phyloP scores from a whole-genome alignment of 2,329 filamentous ascomycete species.

The Colletotrichum costaricense region DNA sequence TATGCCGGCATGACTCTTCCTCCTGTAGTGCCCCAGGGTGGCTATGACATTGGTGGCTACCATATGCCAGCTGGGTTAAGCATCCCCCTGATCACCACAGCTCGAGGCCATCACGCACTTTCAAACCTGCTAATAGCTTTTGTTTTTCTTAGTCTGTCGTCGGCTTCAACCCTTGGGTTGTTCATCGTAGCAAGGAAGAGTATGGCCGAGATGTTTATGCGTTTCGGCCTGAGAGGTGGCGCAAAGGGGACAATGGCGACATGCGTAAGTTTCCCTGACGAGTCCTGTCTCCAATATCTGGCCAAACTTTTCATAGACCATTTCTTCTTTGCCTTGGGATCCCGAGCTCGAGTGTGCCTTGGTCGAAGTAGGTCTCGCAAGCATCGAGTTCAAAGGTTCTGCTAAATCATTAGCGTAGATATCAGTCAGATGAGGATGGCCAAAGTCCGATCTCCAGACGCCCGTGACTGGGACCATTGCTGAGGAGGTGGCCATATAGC shows the following conservation, averaged over 20 bases:
- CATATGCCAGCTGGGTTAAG: constrained; percentile 40
- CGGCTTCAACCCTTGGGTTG: constrained; percentile 42
- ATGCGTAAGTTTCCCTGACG: constrained; percentile 9
- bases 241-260: constrained; percentile 11
- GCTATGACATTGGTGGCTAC: constrained; percentile 36
- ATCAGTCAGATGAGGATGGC: constrained; percentile 34
- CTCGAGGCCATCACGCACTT: too few species aligned
- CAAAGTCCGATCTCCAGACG: not conserved
- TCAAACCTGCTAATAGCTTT: not conserved
- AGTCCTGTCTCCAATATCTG: not conserved
- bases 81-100: not conserved
- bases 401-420: not conserved
- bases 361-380: not conserved
- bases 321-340: constrained; percentile 23
- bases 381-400: not conserved
- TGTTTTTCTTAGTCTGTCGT: constrained; percentile 28
- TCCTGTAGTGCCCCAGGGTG: constrained; percentile 14
- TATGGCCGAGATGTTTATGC: constrained; percentile 16
- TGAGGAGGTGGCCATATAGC: not conserved
- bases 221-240: constrained; percentile 30
- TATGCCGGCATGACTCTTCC: constrained; percentile 20
- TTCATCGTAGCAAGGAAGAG: constrained; percentile 34
- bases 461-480: too few species aligned
- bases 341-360: constrained; percentile 8
- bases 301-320: not conserved